Percentiles rank a stretch among this genome's conserved stretches.
Conservation (phyloP, 805 yeast species). For the Lipomyces spencermartinsiae region DNA sequence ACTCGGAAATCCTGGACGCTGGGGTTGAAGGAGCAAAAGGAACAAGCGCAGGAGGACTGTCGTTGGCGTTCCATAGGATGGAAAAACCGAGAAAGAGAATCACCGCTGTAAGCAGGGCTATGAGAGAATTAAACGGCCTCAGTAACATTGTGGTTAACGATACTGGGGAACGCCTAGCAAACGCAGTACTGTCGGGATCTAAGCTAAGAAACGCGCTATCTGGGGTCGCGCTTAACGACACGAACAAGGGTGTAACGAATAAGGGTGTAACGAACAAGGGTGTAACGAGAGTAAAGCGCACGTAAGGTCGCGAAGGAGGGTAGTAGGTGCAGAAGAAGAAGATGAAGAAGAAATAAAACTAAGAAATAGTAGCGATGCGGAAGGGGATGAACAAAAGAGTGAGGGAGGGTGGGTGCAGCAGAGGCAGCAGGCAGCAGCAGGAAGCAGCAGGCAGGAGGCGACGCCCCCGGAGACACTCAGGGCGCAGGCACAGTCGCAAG, state of each 20-base stretch:
- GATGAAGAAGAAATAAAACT: not conserved
- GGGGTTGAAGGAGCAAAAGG: constrained; percentile 20
- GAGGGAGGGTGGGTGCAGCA: not conserved
- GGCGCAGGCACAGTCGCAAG: not conserved
- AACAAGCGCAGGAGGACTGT: constrained; percentile 13
- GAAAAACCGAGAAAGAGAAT: constrained; percentile 32
- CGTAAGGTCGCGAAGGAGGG: not conserved
- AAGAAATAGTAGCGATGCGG: not conserved
- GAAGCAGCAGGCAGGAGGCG: no score
- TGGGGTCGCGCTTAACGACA: not conserved
- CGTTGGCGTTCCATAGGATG: constrained; percentile 28
- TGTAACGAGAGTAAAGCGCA: not conserved
- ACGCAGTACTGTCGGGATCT: not conserved
- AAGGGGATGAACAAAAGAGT: not conserved
- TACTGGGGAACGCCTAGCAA: not conserved
- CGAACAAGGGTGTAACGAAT: not conserved
- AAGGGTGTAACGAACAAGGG: not conserved
- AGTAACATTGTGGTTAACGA: constrained; percentile 21
- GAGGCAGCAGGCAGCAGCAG: not conserved
- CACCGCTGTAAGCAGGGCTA: constrained; percentile 32
- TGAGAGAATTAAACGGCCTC: constrained; percentile 33
- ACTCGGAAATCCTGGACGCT: not conserved
- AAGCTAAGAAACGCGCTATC: not conserved
- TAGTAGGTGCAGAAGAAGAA: not conserved
- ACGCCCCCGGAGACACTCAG: no score